Percentiles rank a stretch among this genome's conserved stretches.
These are phyloP conservation scores for Penicillium sp. DNA, from an alignment of 2,329 filamentous ascomycete genomes.

Conservation along the genomic window DNA sequence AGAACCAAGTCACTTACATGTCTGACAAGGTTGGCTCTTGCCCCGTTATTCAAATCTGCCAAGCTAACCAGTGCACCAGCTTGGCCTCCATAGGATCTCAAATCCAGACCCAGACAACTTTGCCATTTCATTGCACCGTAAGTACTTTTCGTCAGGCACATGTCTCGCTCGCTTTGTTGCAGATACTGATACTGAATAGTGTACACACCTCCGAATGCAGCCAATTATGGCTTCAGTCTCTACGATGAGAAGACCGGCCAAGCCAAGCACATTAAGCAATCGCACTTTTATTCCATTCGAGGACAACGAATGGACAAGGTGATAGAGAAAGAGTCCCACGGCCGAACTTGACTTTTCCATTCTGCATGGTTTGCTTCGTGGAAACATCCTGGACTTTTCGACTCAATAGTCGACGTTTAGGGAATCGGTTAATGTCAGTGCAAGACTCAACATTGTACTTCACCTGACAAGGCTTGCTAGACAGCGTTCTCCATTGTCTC, in stretches of 20 bases:
- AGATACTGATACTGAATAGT: constrained; percentile 40
- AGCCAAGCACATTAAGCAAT: constrained; percentile 63
- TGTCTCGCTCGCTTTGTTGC: not conserved
- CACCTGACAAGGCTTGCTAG: no score
- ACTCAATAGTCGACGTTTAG: no score
- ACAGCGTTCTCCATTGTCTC: no score
- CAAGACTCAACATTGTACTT: no score
- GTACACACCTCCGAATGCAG: constrained; percentile 85
- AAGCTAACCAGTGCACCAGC: constrained; percentile 36
- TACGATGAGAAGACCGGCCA: constrained; percentile 73
- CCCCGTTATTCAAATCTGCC: no score
- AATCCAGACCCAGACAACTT: constrained; percentile 66
- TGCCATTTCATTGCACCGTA: constrained; percentile 76
- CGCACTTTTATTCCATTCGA: constrained; percentile 62
- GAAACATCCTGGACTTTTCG: no score
- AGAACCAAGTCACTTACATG: constrained; percentile 82
- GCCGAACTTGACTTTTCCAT: no score
- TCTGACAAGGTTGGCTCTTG: constrained; percentile 55
- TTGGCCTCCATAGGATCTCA: constrained; percentile 76
- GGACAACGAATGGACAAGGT: constrained; percentile 34
- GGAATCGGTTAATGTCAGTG: no score
- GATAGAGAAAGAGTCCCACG: constrained; percentile 2
- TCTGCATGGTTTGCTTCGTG: no score
- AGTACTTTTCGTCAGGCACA: constrained; percentile 34
- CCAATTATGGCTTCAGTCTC: constrained; percentile 71